A percentile compares a stretch with the other conserved stretches of the same genome.
Evolutionary conservation across 1,284 basidiomycete species (phyloP).

Genomic region (Irpex lacteus): DNA sequence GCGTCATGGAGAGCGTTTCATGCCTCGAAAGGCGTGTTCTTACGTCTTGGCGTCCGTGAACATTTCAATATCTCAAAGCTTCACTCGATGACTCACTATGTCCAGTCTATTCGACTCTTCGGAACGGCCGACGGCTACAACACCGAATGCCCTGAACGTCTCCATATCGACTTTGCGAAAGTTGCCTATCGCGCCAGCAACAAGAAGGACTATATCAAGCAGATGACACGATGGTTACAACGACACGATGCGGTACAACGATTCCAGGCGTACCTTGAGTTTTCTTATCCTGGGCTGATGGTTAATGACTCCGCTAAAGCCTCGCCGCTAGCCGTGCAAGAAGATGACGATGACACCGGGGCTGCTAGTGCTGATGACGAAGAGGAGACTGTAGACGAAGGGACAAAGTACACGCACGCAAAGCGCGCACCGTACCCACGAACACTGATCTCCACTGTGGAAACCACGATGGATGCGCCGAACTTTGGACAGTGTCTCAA

Average conservation of each 20-base stretch:
- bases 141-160: constrained; percentile 23
- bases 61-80: constrained; percentile 28
- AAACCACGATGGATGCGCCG: not conserved
- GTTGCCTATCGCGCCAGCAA: constrained; percentile 20
- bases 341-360: not conserved
- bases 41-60: constrained; percentile 14
- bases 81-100: constrained; percentile 25
- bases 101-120: constrained; percentile 15
- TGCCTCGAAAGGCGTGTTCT: constrained; percentile 23
- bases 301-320: no score
- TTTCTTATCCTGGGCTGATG: not conserved
- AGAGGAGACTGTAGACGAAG: not conserved
- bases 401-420: not conserved
- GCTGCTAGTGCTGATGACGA: not conserved
- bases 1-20: constrained; percentile 22
- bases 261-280: constrained; percentile 6
- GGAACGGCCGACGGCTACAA: constrained; percentile 24
- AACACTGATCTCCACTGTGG: not conserved
- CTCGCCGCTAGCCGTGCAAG: no score
- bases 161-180: constrained; percentile 29
- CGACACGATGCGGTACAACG: constrained; percentile 14
- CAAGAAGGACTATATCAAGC: constrained; percentile 18
- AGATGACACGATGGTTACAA: constrained; percentile 23
- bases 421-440: constrained; percentile 3
- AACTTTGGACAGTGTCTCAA: not conserved